Conservation (phyloP, 805 yeast genomes). For the Ogataea minuta region DNA sequence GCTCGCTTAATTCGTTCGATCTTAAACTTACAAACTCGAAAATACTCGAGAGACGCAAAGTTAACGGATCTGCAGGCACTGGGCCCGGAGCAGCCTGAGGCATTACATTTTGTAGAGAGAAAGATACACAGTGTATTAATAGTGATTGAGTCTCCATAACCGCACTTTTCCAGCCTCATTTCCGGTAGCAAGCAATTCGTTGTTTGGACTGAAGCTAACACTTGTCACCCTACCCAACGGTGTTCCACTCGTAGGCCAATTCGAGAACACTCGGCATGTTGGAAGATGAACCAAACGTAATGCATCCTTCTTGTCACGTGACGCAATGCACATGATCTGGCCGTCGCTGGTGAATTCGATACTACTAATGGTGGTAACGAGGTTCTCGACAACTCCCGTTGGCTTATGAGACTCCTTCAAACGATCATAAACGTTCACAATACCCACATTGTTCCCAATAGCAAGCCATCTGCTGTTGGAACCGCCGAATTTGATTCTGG, state of each 20-base stretch:
- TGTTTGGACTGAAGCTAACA: slow-evolving; percentile 73
- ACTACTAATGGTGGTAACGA: slow-evolving; percentile 76
- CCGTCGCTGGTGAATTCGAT: slow-evolving; percentile 82
- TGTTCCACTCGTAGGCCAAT: slow-evolving; percentile 98
- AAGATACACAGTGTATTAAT: slow-evolving; percentile 34
- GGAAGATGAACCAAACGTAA: slow-evolving; percentile 85
- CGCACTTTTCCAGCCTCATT: slow-evolving; percentile 89
- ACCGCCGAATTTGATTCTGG: slow-evolving; percentile 73
- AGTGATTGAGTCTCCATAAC: slow-evolving; percentile 85
- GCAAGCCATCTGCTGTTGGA: slow-evolving; percentile 76
- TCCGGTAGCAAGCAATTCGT: slow-evolving; percentile 84
- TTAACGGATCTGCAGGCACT: slow-evolving; percentile 21
- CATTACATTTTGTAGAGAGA: background rate
- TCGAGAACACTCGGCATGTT: slow-evolving; percentile 77
- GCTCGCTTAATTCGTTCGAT: slow-evolving; percentile 40
- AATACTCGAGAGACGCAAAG: slow-evolving; percentile 53
- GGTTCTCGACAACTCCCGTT: slow-evolving; percentile 64
- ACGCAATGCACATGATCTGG: slow-evolving; percentile 81
- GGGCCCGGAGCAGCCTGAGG: slow-evolving; percentile 13
- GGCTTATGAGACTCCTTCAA: slow-evolving; percentile 40
- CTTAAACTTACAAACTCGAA: slow-evolving; percentile 64
- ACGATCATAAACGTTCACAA: slow-evolving; percentile 83
- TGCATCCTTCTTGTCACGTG: slow-evolving; percentile 83
- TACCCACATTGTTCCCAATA: slow-evolving; percentile 83
- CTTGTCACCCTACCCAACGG: slow-evolving; percentile 93